A percentile compares a stretch with the other conserved stretches of the same genome.
These are phyloP conservation scores for Gossypium australe DNA, from an alignment of 345 rosid species.

Conservation along the genomic window DNA sequence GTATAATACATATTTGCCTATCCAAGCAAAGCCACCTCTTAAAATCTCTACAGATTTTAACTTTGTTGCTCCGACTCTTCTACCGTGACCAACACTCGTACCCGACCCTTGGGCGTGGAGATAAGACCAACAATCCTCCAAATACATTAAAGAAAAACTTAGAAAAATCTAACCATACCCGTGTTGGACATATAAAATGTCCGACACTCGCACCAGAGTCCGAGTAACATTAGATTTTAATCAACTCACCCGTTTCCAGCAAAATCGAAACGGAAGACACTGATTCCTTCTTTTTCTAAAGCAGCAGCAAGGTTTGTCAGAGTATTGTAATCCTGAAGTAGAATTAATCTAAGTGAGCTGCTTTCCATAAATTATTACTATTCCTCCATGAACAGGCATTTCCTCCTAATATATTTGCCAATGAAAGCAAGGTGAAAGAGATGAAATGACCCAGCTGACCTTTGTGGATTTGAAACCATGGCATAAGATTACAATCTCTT, in stretches of 20 bases:
- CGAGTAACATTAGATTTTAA: neutral
- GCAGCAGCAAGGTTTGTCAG: constrained; percentile 64
- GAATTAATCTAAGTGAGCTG: neutral
- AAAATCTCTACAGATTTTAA: neutral
- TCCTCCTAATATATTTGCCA: neutral
- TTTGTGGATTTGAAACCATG: constrained; percentile 67
- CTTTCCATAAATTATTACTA: neutral
- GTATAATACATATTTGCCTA: neutral
- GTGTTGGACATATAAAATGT: neutral
- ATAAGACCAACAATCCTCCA: no score
- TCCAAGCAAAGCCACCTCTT: neutral
- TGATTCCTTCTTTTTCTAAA: constrained; percentile 62
- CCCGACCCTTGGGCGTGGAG: neutral
- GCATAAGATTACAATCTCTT: constrained; percentile 57
- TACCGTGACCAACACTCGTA: no score
- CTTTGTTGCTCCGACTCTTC: no score
- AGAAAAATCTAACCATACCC: no score
- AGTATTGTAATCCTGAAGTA: constrained; percentile 37
- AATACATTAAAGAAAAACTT: no score
- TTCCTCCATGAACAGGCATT: neutral
- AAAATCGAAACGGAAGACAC: constrained; percentile 74
- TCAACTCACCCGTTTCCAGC: constrained; percentile 63
- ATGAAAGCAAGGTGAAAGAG: neutral
- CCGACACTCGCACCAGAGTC: neutral
- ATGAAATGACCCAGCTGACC: constrained; percentile 30